Evolutionary conservation across 768 basidiomycete species (phyloP).

Genomic region (Guyanaporus albipodus): DNA sequence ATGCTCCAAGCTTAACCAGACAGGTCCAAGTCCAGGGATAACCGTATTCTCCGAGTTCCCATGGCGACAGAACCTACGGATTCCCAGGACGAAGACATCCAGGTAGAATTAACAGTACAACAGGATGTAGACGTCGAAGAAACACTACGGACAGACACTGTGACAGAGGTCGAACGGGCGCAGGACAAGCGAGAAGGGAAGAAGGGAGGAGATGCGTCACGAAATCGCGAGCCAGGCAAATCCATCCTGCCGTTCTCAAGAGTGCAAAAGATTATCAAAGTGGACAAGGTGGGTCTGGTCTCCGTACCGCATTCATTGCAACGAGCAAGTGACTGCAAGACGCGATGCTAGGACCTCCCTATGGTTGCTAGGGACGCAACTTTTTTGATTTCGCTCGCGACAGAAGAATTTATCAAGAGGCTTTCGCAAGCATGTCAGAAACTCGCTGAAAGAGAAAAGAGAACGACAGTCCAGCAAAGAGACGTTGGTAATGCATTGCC

Average conservation of each 20-base stretch:
- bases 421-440: slow-evolving; percentile 68
- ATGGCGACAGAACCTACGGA: slow-evolving; percentile 17
- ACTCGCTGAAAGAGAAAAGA: slow-evolving; percentile 65
- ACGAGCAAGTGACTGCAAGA: slow-evolving; percentile 1
- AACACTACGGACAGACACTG: not conserved
- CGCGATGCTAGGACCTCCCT: slow-evolving; percentile 59
- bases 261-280: slow-evolving; percentile 82
- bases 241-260: slow-evolving; percentile 71
- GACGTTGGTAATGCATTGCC: slow-evolving; percentile 61
- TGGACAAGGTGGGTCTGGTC: slow-evolving; percentile 59
- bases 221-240: slow-evolving; percentile 53
- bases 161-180: slow-evolving; percentile 8
- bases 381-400: slow-evolving; percentile 75
- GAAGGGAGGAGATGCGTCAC: slow-evolving; percentile 13
- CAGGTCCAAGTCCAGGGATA: not conserved
- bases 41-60: not conserved
- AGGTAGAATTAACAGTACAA: slow-evolving; percentile 1
- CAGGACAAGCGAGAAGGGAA: slow-evolving; percentile 17
- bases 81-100: slow-evolving; percentile 5
- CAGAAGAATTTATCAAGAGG: slow-evolving; percentile 84
- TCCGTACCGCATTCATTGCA: not conserved
- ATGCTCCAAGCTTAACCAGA: not conserved
- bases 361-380: slow-evolving; percentile 74
- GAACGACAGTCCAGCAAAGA: slow-evolving; percentile 71
- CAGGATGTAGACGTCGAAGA: slow-evolving; percentile 12